Evolutionary conservation across 1,284 basidiomycete species (phyloP), one percentile per base, ranked within the genome.

Genomic region (Xerocomus cyaneibrunnescens): DNA sequence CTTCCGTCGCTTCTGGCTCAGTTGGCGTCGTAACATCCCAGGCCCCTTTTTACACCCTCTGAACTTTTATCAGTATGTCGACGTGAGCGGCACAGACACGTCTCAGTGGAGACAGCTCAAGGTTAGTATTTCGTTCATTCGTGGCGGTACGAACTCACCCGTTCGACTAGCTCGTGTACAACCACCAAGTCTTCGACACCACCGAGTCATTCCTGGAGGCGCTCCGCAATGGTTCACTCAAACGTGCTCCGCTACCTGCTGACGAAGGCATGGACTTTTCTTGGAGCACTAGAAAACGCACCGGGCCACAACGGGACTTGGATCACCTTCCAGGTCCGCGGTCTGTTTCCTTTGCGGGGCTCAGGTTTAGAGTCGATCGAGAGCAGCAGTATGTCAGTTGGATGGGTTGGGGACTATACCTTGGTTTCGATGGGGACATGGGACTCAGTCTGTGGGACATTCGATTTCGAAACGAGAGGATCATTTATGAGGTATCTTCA

Each of bases 371-470:
- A 36, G 76, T 86, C 14, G 81, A 87, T 61, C 61, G 59, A 21
- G 70, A 73, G 39, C 65, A 71, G 45, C 74, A 80, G 58, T 86
- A 80, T 54, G 67, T 87, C 30, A 80, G 74, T 45, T 87, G 83
- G 84, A 81, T 84, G 79, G 80, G 77, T 3, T 85, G 80, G 80
- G 74, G 76, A 0, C 59, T 85, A 65, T 86, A 81, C 58, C 70
- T 85, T 23, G 76, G 79, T 48, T 87, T 87, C 60, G 78, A 83
- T 47, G 67, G 84, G 32, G 84, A 84, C 59, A 85, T 85, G 80
- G 82, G 85, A 12, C 55, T 88, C 52, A 78, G 77, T 48, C 66
- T 88, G 12, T 88, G 81, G 81, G 80, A 88, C 62, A 74, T 88
- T 50, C 73, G 76, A 12, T 85, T 87, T 71, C 69, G 75, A 36